Evolutionary conservation across 768 basidiomycete species (phyloP), one percentile per base, ranked within the genome.

Genomic region (Auriscalpium orientale): DNA sequence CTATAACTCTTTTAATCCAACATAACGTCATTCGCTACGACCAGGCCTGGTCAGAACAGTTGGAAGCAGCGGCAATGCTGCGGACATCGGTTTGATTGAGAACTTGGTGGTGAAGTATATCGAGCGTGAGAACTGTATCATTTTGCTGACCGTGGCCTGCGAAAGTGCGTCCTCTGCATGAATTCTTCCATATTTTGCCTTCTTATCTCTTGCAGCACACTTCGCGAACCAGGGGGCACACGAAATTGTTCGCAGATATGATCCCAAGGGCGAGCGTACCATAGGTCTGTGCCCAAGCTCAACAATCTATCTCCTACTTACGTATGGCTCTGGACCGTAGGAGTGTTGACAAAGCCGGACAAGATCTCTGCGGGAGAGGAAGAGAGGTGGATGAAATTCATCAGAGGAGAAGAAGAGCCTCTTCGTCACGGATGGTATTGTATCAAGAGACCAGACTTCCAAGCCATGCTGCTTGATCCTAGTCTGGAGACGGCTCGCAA

Each of bases 341-440:
- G 70, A 18, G 67, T 70, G 2, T 48, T 70, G 37, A 70, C 69
- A 36, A 70, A 70, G 38, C 67, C 68, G 2, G 69, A 70, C 54
- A 61, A 64, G 18, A 65, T 65, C 36, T 64, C 61, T 43, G 37
- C 47, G 10, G 56, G 58, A 7, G 53, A 56, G 2, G 56, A 63
- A 12, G 50, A 49, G 10, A 59, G 56, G 46, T 70, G 69, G 69
- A 44, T 63, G 22, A 20, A 16, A 0, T 61, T 38, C 38, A 37
- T 54, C 37, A 9, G 12, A 20, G 46, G 48, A 15, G 54, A 58
- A 0, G 15, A 8, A 7, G 59, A 60, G 4, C 13, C 3, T 5
- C 38, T 60, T 11, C 18, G 7, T 10, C 47, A 46, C 10, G 59
- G 59, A 1, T 60, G 59, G 59, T 60, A 51, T 20, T 49, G 49